Evolutionary conservation across 495 filamentous ascomycete genomes (phyloP), one percentile per base, ranked within the genome.

Genomic region (Penicillium cataractarum): DNA sequence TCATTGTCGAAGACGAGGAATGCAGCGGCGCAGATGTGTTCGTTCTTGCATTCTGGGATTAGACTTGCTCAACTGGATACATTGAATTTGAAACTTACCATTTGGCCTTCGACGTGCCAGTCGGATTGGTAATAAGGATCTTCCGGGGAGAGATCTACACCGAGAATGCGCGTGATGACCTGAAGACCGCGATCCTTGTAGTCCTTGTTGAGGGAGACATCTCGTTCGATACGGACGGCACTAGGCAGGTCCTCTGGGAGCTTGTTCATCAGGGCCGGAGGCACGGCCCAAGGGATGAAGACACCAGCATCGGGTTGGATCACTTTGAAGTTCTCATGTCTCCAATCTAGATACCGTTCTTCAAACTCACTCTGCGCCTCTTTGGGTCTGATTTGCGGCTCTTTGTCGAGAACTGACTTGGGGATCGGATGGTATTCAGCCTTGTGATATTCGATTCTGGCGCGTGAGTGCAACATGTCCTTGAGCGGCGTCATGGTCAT

Each of bases 171-270:
- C 0, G 80, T 66, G 42, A 79, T 71, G 5, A 79, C 58, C 54
- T 82, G 79, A 15, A 82, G 57, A 1, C 76, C 78, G 2, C 69
- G 62, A 1, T 77, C 63, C 42, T 71, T 71, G 65, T 83, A 86
- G 49, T 75, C 67, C 24, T 65, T 62, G 39, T 65, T 71, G 26
- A 79, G 59, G 8, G 76, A 65, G 37, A 79, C 74, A 21, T 50
- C 50, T 8, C 63, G 63, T 44, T 65, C 64, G 29, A 71, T 72
- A 12, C 67, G 69, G 21, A 71, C 68, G 5, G 65, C 60, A 39
- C 49, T 62, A 2, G 67, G 68, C 27, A 70, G 63, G 31, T 67
- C 70, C 58, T 53, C 60, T 0, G 66, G 71, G 40, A 73, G 50
- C 49, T 67, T 72, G 27, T 59, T 49, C 65, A 71, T 69, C 52